phyloP scores from a whole-genome alignment of 306 rosid species.

The Dryas octopetala region DNA sequence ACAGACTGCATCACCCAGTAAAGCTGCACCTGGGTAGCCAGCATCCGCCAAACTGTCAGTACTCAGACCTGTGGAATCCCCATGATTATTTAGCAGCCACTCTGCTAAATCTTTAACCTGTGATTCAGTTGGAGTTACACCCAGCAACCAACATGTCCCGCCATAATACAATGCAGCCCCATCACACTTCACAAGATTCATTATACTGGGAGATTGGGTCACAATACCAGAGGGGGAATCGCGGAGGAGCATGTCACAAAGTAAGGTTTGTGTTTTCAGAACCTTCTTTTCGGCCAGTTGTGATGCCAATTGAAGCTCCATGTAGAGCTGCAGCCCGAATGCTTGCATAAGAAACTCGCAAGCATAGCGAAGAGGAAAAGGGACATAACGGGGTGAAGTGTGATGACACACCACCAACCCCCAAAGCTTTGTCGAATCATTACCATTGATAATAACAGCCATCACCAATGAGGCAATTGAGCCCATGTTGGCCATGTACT shows the following conservation, averaged over 20 bases:
- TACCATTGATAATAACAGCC: constrained; percentile 55
- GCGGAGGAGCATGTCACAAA: constrained; percentile 86
- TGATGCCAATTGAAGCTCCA: constrained; percentile 72
- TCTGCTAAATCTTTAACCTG: constrained; percentile 69
- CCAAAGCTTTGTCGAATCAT: constrained; percentile 67
- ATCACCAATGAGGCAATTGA: constrained; percentile 67
- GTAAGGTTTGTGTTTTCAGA: constrained; percentile 66
- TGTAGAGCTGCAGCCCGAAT: constrained; percentile 63
- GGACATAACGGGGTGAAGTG: constrained; percentile 60
- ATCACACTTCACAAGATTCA: constrained; percentile 79
- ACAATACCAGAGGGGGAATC: constrained; percentile 67
- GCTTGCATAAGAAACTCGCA: constrained; percentile 88
- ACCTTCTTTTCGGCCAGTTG: constrained; percentile 64
- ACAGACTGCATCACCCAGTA: constrained; percentile 67
- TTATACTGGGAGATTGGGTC: constrained; percentile 70
- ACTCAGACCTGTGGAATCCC: constrained; percentile 73
- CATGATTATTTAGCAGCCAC: constrained; percentile 61
- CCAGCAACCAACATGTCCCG: constrained; percentile 63
- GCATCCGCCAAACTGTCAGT: constrained; percentile 77
- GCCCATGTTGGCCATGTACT: constrained; percentile 81
- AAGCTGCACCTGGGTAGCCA: constrained; percentile 75
- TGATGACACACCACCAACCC: constrained; percentile 90
- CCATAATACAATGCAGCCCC: constrained; percentile 76
- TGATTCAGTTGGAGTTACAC: constrained; percentile 77
- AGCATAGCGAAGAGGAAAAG: constrained; percentile 86